Evolutionary conservation across 192 early-diverging fungal genomes (phyloP).

Genomic region (Coemansia guatemalensis): DNA sequence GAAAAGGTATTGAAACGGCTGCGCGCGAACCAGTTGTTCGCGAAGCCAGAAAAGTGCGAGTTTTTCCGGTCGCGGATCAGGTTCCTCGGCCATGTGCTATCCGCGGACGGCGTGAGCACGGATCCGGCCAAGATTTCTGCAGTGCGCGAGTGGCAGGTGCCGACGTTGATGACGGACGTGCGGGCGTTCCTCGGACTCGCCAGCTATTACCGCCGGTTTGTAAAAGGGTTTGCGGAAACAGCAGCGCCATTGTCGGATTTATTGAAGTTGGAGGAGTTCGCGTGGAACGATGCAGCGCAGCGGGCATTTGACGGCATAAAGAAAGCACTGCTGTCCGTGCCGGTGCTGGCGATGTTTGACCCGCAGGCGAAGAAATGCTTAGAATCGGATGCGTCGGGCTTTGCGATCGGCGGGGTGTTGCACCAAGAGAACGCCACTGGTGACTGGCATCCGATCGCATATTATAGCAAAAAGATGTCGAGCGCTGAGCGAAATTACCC

Average conservation of each 20-base stretch:
- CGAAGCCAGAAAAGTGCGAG: conserved; percentile 1
- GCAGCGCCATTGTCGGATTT: conserved; percentile 8
- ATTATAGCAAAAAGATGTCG: conserved; percentile 4
- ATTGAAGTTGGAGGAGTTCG: not conserved
- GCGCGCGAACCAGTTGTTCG: not conserved
- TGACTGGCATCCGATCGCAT: conserved; percentile 14
- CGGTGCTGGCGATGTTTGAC: conserved; percentile 11
- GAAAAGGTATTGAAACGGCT: conserved; percentile 8
- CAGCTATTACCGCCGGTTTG: conserved; percentile 7
- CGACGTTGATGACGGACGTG: not conserved
- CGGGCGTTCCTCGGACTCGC: not conserved
- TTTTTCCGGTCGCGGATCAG: not conserved
- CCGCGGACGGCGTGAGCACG: too few relatives aligned
- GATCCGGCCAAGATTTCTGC: conserved; percentile 9
- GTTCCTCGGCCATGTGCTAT: not conserved
- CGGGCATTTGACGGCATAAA: not conserved
- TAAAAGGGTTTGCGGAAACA: not conserved
- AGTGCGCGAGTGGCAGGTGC: not conserved
- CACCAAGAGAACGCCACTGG: not conserved
- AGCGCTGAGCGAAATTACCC: conserved; percentile 9
- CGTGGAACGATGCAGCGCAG: not conserved
- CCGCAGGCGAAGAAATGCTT: conserved; percentile 3
- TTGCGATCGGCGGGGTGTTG: conserved; percentile 18
- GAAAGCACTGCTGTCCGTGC: not conserved
- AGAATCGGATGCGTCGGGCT: conserved; percentile 9